Base-by-base conservation (phyloP, 257 asterid genomes). In the Linderniella brevidens region DNA sequence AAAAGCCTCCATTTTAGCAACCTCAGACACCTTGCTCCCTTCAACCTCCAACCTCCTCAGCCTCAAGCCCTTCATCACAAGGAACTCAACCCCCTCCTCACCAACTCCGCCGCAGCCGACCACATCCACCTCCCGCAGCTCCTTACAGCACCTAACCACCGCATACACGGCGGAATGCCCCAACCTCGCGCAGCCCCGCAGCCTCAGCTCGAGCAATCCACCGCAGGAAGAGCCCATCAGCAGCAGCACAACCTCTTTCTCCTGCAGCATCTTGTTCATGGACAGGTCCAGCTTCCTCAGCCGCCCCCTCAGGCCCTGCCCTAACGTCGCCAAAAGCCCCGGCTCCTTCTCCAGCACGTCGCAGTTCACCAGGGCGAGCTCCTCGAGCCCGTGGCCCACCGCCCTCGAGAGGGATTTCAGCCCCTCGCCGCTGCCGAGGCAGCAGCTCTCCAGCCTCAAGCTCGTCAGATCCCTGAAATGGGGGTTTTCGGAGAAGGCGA, bases 351-450 rank as follows among this genome's bases (percentile, higher is more conserved):
- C 82, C 3, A 86, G 65, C 8, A 71, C 75, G 53, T 77, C 75
- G 41, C 97, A 86, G 41, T 71, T 82, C 4, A 82, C 42, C 64
- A 86, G 60, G 4, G 78, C 68, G 41, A 86, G 73, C 51, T 86
- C 94, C 39, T 75, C 73, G 11, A 86, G 74, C 0, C 41, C 53
- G 46, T 42, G 15, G 9, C 53, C 59, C 46, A 75, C 9, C 0
- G 68, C 74, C 39, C 64, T 68, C 19, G 59, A 78, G 1, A 86
- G 41, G 45, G 61, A 57, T 58, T 47, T 70, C n/a, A 79, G 47
- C 10, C 94, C 93, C 44, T 79, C 87, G 9, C 92, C 87, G 4
- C 68, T 68, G 16, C 75, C 76, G 53, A 82, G 80, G 56, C 94
- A 75, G 43, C 85, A 75, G 41, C 94, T 77, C 56, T 82, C 79